phyloP scores from a whole-genome alignment of 2,329 filamentous ascomycete genomes.

The Aureobasidium sp. region DNA sequence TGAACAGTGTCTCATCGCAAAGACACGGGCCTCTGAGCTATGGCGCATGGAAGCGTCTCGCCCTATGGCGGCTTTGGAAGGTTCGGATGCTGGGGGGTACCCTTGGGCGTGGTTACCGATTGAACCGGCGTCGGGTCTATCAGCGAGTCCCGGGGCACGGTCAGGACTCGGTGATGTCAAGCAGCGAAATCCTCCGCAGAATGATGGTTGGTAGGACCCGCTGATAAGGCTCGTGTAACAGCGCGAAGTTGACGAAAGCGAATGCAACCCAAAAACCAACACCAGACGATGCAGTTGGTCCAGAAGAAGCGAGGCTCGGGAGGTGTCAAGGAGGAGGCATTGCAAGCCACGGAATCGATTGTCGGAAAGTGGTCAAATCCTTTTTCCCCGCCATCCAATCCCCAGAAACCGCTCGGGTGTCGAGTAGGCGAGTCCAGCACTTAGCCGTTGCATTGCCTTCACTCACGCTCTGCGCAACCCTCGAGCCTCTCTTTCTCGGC shows the following conservation, averaged over 20 bases:
- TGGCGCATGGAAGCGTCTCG: constrained; percentile 6
- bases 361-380: constrained; percentile 3
- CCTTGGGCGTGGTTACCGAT: not conserved
- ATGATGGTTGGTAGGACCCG: not conserved
- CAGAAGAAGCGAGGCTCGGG: not conserved
- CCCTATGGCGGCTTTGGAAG: not conserved
- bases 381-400: constrained; percentile 12
- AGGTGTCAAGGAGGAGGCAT: not conserved
- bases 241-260: not conserved
- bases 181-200: not conserved
- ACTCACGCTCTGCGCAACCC: constrained; percentile 1
- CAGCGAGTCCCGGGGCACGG: constrained; percentile 2
- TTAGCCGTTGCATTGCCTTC: constrained; percentile 13
- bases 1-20: not conserved
- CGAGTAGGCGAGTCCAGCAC: constrained; percentile 2
- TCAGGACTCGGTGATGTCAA: constrained; percentile 10
- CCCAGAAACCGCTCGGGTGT: constrained; percentile 6
- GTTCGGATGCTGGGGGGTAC: not conserved
- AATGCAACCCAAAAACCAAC: not conserved
- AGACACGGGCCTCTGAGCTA: not conserved
- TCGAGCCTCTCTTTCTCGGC: not conserved
- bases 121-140: constrained; percentile 1
- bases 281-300: not conserved
- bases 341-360: constrained; percentile 4
- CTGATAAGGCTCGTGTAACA: constrained; percentile 7